Evolutionary conservation across 2,329 filamentous ascomycete species (phyloP).

Genomic region (Aureobasidium mangrovei): DNA sequence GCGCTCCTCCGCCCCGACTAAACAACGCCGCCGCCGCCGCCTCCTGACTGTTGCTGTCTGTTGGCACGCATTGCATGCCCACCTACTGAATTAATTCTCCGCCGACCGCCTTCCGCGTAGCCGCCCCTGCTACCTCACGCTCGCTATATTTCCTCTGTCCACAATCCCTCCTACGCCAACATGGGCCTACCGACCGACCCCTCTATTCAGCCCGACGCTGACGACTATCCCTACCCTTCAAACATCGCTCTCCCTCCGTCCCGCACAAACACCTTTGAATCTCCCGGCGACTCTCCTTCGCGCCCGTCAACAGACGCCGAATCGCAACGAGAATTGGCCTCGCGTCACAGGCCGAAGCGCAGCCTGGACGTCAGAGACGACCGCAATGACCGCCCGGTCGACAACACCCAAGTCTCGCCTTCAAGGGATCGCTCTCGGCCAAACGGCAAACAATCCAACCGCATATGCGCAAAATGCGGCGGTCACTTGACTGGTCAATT

Average conservation of each 20-base stretch:
- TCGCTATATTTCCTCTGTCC: conserved; percentile 10
- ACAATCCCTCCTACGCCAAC: not conserved
- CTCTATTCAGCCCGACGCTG: conserved; percentile 2
- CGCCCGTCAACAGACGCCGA: conserved; percentile 1
- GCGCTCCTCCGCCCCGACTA: conserved; percentile 9
- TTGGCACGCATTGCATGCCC: not conserved
- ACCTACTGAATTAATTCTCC: not conserved
- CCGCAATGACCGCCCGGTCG: not conserved
- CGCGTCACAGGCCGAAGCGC: not conserved
- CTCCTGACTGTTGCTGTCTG: conserved; percentile 4
- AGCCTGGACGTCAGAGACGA: conserved; percentile 7
- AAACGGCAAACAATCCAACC: conserved; percentile 23
- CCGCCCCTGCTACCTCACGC: conserved; percentile 9
- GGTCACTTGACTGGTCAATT: conserved; percentile 89
- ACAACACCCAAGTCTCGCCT: not conserved
- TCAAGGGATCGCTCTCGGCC: conserved; percentile 13
- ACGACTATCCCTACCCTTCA: conserved; percentile 9
- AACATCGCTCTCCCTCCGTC: conserved; percentile 9
- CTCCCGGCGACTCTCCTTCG: conserved; percentile 1
- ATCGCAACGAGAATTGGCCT: conserved; percentile 4
- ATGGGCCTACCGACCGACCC: conserved; percentile 11
- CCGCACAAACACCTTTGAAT: conserved; percentile 7
- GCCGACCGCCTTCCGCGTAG: not conserved
- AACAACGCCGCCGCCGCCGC: not conserved
- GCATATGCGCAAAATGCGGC: conserved; percentile 70